phyloP scores from a whole-genome alignment of 1,139 yeast genomes.

The Candida sojae region DNA sequence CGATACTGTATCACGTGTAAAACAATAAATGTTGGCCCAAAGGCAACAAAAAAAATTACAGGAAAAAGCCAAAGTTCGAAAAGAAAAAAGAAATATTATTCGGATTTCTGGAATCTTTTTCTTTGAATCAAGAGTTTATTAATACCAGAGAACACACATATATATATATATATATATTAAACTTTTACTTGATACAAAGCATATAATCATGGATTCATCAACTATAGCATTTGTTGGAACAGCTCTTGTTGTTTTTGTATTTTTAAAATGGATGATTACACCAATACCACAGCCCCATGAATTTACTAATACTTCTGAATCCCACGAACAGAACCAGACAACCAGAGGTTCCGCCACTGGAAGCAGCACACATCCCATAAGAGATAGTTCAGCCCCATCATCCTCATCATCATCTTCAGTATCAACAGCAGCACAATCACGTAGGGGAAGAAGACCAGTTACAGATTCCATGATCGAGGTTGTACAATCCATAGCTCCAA shows the following conservation, averaged over 20 bases:
- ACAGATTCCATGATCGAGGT: slow-evolving; percentile 82
- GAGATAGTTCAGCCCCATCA: slow-evolving; percentile 5
- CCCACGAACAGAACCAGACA: not conserved
- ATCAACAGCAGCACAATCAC: slow-evolving; percentile 4
- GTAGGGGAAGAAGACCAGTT: slow-evolving; percentile 53
- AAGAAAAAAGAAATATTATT: not conserved
- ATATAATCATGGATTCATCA: slow-evolving; percentile 52
- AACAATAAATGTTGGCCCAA: not conserved
- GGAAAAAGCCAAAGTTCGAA: not conserved
- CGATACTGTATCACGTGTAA: no score
- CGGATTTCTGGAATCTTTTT: not conserved
- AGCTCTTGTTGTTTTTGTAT: slow-evolving; percentile 52
- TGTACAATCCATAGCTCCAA: slow-evolving; percentile 83
- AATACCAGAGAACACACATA: no score
- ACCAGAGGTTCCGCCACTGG: slow-evolving; percentile 8
- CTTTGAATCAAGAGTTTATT: not conserved
- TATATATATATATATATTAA: no score
- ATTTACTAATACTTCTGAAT: slow-evolving; percentile 13
- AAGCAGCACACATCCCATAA: slow-evolving; percentile 5
- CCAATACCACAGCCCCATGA: slow-evolving; percentile 49
- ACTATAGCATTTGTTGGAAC: slow-evolving; percentile 52
- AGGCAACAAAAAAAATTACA: not conserved
- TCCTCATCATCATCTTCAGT: slow-evolving; percentile 1
- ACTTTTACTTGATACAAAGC: no score
- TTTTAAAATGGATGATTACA: slow-evolving; percentile 62